Evolutionary conservation across 1,284 basidiomycete genomes (phyloP), one percentile per base, ranked within the genome.

Genomic region (Marasmius fiardii): DNA sequence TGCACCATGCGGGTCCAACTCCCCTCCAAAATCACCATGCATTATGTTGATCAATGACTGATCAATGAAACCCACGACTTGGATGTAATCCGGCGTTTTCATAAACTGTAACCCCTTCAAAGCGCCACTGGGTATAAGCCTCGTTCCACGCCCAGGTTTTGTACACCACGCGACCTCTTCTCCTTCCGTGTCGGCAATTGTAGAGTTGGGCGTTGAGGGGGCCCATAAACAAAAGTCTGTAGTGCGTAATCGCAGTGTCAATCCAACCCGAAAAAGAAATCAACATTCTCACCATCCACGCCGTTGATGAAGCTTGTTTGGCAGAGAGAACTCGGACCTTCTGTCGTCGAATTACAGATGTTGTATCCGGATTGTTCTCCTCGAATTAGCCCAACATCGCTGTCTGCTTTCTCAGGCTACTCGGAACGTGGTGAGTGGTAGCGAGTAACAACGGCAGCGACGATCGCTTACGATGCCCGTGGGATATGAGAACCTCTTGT

Each of bases 1-100:
- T 58, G 82, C 82, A 60, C 86, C 86, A 57, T 85, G 81, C 24
- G 83, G 81, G 61, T 88, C 86, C 48, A 88, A 77, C 71, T 88
- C 86, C 58, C 89, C 89, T 64, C 89, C 89, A 24, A 65, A 79
- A 63, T 92, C 89, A n/a, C 62, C 71, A 0, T 67, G 35, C 3
- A 68, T 60, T 43, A 92, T 67, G 70, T 88, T 76, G 60, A 92
- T 69, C 59, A 70, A 61, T 1, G 71, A 72, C 71, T 92, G 89
- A 64, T 90, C 73, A 59, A 91, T 75, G 68, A 74, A 80, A 7
- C 82, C 88, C 26, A 80, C 77, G 37, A 83, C 73, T 62, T 88
- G 83, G 31, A 85, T 68, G 64, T 91, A 92, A 56, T 80, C 74
- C 0, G 76, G 74, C 1, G 86, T 84, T 58, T 74, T 70, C 55